Conservation (phyloP, 805 yeast species). For the Ogataea salicorniae region DNA sequence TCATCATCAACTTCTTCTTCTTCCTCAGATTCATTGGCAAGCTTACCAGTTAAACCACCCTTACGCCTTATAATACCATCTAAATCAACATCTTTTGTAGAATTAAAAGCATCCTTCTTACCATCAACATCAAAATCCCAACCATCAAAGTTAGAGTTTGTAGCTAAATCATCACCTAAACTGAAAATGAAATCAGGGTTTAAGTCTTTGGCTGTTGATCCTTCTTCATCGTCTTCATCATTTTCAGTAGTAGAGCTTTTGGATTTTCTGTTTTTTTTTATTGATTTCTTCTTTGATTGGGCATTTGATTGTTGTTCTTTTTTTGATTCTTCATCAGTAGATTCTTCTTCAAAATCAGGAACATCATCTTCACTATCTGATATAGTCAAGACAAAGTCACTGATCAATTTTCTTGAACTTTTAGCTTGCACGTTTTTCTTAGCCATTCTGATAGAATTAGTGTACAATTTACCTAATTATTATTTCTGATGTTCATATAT, state of each 20-base stretch:
- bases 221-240: constrained; percentile 26
- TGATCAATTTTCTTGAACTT: constrained; percentile 4
- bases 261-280: constrained; percentile 21
- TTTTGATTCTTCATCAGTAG: constrained; percentile 41
- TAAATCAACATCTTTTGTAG: constrained; percentile 67
- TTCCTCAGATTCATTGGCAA: constrained; percentile 33
- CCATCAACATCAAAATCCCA: constrained; percentile 75
- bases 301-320: constrained; percentile 9
- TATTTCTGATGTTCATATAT: too few species aligned
- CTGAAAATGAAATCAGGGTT: constrained; percentile 73
- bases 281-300: constrained; percentile 17
- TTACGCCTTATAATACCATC: constrained; percentile 83
- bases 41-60: constrained; percentile 50
- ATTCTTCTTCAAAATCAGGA: constrained; percentile 31
- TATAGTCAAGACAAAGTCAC: constrained; percentile 69
- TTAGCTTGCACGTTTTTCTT: background rate
- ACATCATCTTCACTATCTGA: constrained; percentile 72
- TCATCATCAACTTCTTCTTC: constrained; percentile 22
- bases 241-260: constrained; percentile 4
- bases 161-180: constrained; percentile 42
- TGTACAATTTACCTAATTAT: too few species aligned
- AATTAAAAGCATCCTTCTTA: constrained; percentile 15
- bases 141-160: constrained; percentile 50
- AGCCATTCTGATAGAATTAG: background rate
- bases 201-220: constrained; percentile 47